Percentiles rank a stretch among this genome's conserved stretches.
Conservation (phyloP, 345 rosid species). For the Eucalyptus viminalis region DNA sequence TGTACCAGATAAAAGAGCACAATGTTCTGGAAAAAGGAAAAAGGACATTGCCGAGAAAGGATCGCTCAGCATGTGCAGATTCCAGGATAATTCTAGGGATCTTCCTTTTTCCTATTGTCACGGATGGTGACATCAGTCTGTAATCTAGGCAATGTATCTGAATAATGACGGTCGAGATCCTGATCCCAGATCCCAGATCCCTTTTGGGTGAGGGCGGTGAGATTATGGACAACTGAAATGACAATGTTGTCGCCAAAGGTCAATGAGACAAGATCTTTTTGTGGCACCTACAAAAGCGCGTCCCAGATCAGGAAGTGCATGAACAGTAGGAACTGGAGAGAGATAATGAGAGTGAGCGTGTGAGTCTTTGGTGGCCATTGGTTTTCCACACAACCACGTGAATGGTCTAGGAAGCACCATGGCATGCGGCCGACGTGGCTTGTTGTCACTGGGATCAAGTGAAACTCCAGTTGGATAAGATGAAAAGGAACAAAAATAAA, state of each 20-base stretch:
- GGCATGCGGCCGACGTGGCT: neutral
- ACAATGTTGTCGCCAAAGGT: neutral
- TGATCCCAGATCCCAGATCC: neutral
- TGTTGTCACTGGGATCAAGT: neutral
- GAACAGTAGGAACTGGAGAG: neutral
- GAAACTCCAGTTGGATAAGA: neutral
- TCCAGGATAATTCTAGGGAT: neutral
- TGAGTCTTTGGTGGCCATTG: neutral
- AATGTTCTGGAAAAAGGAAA: neutral
- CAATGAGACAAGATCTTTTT: neutral
- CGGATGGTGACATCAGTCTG: neutral
- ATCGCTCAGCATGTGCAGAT: neutral
- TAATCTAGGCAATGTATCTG: neutral
- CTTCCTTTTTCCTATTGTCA: neutral
- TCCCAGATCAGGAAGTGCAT: neutral
- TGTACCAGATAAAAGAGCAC: neutral
- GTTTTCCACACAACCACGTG: neutral
- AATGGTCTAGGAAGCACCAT: neutral
- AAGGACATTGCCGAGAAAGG: neutral
- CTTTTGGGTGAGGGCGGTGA: neutral
- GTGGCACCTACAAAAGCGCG: neutral
- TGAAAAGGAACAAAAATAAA: neutral
- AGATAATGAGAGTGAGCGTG: neutral
- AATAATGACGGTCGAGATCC: neutral
- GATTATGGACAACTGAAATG: neutral